Conservation (phyloP, 495 filamentous ascomycete genomes). For the Annulohypoxylon nitens region DNA sequence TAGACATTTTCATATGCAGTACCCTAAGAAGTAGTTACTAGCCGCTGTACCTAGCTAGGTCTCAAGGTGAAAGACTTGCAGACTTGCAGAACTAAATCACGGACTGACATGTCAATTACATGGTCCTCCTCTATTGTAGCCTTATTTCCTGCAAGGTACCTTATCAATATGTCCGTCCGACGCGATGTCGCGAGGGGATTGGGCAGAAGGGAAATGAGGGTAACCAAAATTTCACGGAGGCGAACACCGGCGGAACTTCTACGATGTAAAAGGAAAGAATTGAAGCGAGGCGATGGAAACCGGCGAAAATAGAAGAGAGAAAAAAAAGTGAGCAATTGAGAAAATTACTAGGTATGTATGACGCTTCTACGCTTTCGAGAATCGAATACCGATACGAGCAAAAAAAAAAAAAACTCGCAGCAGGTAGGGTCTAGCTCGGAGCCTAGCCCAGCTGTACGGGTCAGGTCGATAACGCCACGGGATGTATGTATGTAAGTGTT, state of each 20-base stretch:
- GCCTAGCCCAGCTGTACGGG: slow-evolving; percentile 39
- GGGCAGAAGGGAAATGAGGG: slow-evolving; percentile 26
- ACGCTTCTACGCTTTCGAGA: slow-evolving; percentile 32
- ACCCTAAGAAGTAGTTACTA: slow-evolving; percentile 3
- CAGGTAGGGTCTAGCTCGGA: slow-evolving; percentile 32
- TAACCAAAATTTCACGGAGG: slow-evolving; percentile 22
- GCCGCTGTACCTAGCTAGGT: slow-evolving; percentile 4
- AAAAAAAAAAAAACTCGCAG: slow-evolving; percentile 26
- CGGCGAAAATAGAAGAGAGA: slow-evolving; percentile 30
- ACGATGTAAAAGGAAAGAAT: slow-evolving; percentile 10
- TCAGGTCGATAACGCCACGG: slow-evolving; percentile 26
- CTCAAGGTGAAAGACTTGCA: slow-evolving; percentile 16
- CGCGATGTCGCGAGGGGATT: slow-evolving; percentile 35
- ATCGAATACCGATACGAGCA: slow-evolving; percentile 38
- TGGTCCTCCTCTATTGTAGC: slow-evolving; percentile 34
- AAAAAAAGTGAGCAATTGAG: slow-evolving; percentile 1
- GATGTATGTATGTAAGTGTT: not conserved
- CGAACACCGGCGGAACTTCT: slow-evolving; percentile 16
- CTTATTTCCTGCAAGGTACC: slow-evolving; percentile 49
- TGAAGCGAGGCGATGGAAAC: slow-evolving; percentile 32
- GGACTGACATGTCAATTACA: slow-evolving; percentile 17
- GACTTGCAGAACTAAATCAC: slow-evolving; percentile 10
- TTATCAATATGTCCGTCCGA: slow-evolving; percentile 32
- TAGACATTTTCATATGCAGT: not conserved
- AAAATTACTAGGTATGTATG: slow-evolving; percentile 30